Percentiles rank a stretch among this genome's conserved stretches.
These are phyloP conservation scores for Yarrowia osloensis DNA, from an alignment of 805 yeast species.

Conservation along the genomic window DNA sequence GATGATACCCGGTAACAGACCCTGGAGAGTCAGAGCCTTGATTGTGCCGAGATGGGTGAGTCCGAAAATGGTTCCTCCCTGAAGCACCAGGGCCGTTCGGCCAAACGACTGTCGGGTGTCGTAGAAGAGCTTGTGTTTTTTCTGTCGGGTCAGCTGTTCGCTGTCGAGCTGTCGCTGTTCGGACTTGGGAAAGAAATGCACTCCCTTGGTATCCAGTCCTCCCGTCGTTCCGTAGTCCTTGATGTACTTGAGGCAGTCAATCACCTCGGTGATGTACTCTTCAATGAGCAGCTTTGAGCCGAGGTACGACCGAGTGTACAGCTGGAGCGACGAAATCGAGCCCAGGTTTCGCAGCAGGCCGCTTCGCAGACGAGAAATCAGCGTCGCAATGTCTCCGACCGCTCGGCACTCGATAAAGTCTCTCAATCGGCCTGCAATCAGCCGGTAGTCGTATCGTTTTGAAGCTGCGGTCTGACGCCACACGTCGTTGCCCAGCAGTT, in stretches of 20 bases:
- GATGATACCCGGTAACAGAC: slow-evolving; percentile 77
- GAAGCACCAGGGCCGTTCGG: slow-evolving; percentile 83
- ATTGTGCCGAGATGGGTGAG: slow-evolving; percentile 92
- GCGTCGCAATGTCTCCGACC: slow-evolving; percentile 55
- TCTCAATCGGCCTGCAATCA: slow-evolving; percentile 73
- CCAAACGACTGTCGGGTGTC: slow-evolving; percentile 88
- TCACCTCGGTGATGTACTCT: slow-evolving; percentile 76
- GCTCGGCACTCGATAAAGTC: slow-evolving; percentile 62
- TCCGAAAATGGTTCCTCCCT: slow-evolving; percentile 95
- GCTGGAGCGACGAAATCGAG: slow-evolving; percentile 75
- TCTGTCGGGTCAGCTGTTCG: slow-evolving; percentile 45
- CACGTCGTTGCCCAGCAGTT: slow-evolving; percentile 45
- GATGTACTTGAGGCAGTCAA: slow-evolving; percentile 63
- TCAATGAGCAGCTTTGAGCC: slow-evolving; percentile 92
- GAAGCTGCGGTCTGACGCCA: slow-evolving; percentile 79
- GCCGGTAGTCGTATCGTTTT: slow-evolving; percentile 75
- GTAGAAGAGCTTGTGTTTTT: slow-evolving; percentile 73
- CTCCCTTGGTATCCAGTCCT: slow-evolving; percentile 7
- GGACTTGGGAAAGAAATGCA: slow-evolving; percentile 29
- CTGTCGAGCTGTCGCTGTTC: slow-evolving; percentile 39
- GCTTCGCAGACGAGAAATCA: slow-evolving; percentile 71
- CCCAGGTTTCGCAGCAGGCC: slow-evolving; percentile 90
- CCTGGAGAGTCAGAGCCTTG: slow-evolving; percentile 72
- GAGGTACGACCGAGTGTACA: slow-evolving; percentile 77
- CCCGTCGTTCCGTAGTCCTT: slow-evolving; percentile 44